Evolutionary conservation across 2,329 filamentous ascomycete genomes (phyloP).

Genomic region (Pezicula rhizophila): DNA sequence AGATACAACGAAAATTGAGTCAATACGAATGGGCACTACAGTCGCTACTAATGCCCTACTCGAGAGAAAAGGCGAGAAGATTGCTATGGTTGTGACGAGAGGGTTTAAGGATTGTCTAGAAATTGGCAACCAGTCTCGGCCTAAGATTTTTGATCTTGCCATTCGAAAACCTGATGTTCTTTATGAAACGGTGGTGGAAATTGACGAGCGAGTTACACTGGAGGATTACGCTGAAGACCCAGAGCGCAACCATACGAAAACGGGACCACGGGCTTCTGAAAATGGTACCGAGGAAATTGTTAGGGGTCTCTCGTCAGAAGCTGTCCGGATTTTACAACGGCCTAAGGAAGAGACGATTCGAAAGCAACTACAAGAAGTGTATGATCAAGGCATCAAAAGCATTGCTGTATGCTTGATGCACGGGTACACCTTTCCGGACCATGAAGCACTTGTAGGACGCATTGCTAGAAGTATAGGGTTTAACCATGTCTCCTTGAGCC

Average conservation of each 20-base stretch:
- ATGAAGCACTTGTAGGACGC: constrained; percentile 71
- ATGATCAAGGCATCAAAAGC: constrained; percentile 66
- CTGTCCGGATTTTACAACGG: constrained; percentile 61
- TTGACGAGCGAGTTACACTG: constrained; percentile 84
- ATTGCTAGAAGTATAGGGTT: constrained; percentile 79
- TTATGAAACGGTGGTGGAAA: constrained; percentile 79
- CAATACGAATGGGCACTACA: constrained; percentile 93
- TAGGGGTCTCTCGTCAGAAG: constrained; percentile 66
- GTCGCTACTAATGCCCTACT: constrained; percentile 89
- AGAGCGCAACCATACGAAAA: constrained; percentile 48
- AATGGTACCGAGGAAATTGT: constrained; percentile 53
- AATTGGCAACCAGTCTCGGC: constrained; percentile 86
- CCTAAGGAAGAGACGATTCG: constrained; percentile 52
- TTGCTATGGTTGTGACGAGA: constrained; percentile 79
- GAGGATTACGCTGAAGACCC: constrained; percentile 92
- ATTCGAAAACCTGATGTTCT: constrained; percentile 83
- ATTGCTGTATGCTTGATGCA: constrained; percentile 91
- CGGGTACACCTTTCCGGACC: constrained; percentile 82
- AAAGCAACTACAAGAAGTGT: constrained; percentile 59
- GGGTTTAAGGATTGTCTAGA: constrained; percentile 83
- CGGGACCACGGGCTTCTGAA: constrained; percentile 43
- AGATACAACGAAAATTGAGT: constrained; percentile 79
- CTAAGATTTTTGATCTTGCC: constrained; percentile 84
- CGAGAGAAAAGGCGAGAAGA: constrained; percentile 83
- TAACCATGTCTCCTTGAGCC: constrained; percentile 72